Conservation (phyloP, 2,329 filamentous ascomycete species). For the Aurifilum marmelostoma region DNA sequence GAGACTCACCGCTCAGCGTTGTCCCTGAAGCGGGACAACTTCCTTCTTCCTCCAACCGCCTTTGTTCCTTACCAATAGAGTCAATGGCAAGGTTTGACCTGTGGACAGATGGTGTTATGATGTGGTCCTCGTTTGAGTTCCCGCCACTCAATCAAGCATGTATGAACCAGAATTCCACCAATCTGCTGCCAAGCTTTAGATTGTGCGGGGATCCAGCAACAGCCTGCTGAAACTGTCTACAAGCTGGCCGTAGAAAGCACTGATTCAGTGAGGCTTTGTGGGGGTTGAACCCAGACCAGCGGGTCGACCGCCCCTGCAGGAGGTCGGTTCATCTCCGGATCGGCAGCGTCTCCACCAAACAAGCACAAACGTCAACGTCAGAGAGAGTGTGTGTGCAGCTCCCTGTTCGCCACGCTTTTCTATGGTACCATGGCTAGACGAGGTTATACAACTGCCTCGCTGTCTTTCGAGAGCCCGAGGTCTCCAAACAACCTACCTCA, state of each 20-base stretch:
- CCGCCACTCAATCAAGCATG: background rate
- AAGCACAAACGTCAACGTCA: background rate
- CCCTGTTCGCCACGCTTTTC: background rate
- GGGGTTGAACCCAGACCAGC: background rate
- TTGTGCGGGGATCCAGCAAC: background rate
- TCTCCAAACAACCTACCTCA: too few relatives aligned
- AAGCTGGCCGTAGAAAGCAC: background rate
- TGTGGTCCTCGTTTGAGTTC: background rate
- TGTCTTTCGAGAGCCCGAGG: background rate
- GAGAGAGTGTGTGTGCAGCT: background rate
- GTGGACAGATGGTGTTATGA: background rate
- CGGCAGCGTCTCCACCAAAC: constrained; percentile 1
- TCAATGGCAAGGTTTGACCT: background rate
- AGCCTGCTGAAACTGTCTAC: background rate
- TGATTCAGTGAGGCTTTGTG: background rate
- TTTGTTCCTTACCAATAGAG: background rate
- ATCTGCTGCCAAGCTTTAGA: background rate
- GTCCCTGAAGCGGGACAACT: background rate
- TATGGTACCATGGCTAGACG: background rate
- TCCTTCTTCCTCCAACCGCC: background rate
- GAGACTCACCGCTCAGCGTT: background rate
- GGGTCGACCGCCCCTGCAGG: background rate
- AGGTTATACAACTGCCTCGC: background rate
- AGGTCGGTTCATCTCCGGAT: background rate
- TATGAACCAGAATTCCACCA: background rate